Evolutionary conservation across 257 asterid species (phyloP).

Genomic region (Osmanthus fragrans): DNA sequence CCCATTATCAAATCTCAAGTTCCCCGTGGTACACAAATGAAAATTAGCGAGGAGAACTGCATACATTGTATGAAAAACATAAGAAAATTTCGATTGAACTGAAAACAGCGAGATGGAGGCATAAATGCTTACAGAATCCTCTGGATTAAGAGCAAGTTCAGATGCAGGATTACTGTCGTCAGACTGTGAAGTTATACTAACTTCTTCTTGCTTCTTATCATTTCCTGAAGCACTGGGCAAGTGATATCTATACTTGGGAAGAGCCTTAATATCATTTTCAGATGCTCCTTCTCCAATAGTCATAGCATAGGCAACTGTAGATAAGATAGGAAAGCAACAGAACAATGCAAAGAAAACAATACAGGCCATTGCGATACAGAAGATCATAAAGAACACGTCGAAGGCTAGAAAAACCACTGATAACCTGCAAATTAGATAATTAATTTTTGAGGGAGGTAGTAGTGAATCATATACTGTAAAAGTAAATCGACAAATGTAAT

Average conservation of each 20-base stretch:
- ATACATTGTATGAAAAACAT: neutral
- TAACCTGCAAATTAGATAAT: conserved; percentile 58
- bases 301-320: conserved; percentile 79
- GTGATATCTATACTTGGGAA: conserved; percentile 66
- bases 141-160: conserved; percentile 62
- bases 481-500: neutral
- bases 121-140: conserved; percentile 70
- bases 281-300: conserved; percentile 76
- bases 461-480: neutral
- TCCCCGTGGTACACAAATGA: neutral
- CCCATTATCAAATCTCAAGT: neutral
- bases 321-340: conserved; percentile 76
- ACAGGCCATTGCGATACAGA: conserved; percentile 79
- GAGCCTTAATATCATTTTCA: conserved; percentile 68
- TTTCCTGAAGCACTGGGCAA: conserved; percentile 27
- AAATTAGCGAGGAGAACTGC: neutral
- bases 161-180: conserved; percentile 32
- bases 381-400: conserved; percentile 80
- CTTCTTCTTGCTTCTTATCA: conserved; percentile 40
- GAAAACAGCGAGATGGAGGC: conserved; percentile 5
- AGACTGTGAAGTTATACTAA: conserved; percentile 24
- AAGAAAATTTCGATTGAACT: neutral
- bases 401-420: conserved; percentile 77
- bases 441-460: neutral
- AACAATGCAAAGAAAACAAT: conserved; percentile 57